Evolutionary conservation across 2,329 filamentous ascomycete species (phyloP).

Genomic region (Phialophora chinensis): DNA sequence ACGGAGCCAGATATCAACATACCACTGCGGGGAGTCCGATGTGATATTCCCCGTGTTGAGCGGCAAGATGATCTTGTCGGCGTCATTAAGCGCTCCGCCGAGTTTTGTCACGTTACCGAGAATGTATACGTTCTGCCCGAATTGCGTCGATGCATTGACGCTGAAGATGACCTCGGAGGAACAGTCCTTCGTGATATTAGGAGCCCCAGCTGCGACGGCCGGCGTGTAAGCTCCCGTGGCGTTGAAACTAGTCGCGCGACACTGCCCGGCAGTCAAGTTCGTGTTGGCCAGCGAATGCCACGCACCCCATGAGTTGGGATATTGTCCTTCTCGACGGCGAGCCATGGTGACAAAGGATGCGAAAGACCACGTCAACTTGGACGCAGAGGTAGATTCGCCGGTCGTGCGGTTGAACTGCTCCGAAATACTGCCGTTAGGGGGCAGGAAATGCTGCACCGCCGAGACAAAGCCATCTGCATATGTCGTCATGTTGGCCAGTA

Average conservation of each 20-base stretch:
- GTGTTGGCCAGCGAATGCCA: constrained; percentile 23
- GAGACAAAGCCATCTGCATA: constrained; percentile 65
- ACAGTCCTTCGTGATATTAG: constrained; percentile 29
- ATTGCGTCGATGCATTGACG: constrained; percentile 27
- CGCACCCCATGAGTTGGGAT: constrained; percentile 39
- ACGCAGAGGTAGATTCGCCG: constrained; percentile 48
- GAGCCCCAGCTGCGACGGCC: constrained; percentile 32
- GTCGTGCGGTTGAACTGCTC: constrained; percentile 50
- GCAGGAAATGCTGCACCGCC: constrained; percentile 55
- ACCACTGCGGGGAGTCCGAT: constrained; percentile 55
- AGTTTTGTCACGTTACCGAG: constrained; percentile 65
- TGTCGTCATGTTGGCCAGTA: constrained; percentile 64
- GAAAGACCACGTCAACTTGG: constrained; percentile 55
- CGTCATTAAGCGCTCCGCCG: constrained; percentile 47
- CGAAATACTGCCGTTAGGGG: constrained; percentile 60
- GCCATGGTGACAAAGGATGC: constrained; percentile 48
- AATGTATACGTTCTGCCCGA: constrained; percentile 68
- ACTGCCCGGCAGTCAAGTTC: constrained; percentile 28
- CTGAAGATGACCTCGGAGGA: constrained; percentile 34
- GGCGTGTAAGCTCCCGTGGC: constrained; percentile 37
- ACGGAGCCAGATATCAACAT: constrained; percentile 59
- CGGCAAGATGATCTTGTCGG: constrained; percentile 23
- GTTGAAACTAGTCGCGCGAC: constrained; percentile 33
- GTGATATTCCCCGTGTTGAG: constrained; percentile 32
- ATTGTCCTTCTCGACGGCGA: constrained; percentile 34